Evolutionary conservation across 2,329 filamentous ascomycete genomes (phyloP).

Genomic region (Xenoacremonium recifei): DNA sequence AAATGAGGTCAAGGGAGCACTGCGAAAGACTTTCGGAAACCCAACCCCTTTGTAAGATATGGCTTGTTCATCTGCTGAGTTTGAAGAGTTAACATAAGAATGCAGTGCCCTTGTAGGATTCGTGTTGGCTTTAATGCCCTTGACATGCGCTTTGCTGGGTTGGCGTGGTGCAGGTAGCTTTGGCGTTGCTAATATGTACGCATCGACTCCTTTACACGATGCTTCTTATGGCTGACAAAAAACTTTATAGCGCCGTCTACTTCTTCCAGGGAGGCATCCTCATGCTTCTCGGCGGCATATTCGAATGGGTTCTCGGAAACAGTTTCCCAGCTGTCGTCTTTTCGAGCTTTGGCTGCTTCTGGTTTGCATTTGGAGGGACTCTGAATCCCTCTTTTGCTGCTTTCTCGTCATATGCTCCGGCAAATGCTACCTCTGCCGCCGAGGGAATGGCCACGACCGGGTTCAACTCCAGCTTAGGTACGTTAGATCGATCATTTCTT

Average conservation of each 20-base stretch:
- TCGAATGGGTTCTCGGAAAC: slow-evolving; percentile 55
- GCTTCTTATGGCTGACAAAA: slow-evolving; percentile 1
- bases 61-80: neutral
- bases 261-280: slow-evolving; percentile 51
- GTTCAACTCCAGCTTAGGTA: slow-evolving; percentile 54
- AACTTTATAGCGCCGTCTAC: slow-evolving; percentile 38
- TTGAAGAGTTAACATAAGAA: neutral
- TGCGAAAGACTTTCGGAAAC: slow-evolving; percentile 56
- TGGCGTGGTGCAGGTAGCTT: slow-evolving; percentile 47
- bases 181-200: slow-evolving; percentile 43
- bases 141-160: slow-evolving; percentile 48
- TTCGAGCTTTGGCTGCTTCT: slow-evolving; percentile 42
- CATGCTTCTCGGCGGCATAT: slow-evolving; percentile 45
- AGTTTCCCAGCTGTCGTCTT: slow-evolving; percentile 58
- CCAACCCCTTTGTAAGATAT: slow-evolving; percentile 53
- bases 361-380: slow-evolving; percentile 37
- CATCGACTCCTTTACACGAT: slow-evolving; percentile 19
- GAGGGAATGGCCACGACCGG: slow-evolving; percentile 43
- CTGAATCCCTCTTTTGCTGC: slow-evolving; percentile 40
- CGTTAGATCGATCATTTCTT: neutral
- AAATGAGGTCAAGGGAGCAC: slow-evolving; percentile 47
- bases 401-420: slow-evolving; percentile 37
- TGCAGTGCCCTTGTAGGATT: slow-evolving; percentile 49
- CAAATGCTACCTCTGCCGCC: slow-evolving; percentile 24
- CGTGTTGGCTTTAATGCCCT: slow-evolving; percentile 42